These are phyloP conservation scores for Trichoderma arundinaceum DNA, from an alignment of 2,329 filamentous ascomycete genomes.

Conservation along the genomic window DNA sequence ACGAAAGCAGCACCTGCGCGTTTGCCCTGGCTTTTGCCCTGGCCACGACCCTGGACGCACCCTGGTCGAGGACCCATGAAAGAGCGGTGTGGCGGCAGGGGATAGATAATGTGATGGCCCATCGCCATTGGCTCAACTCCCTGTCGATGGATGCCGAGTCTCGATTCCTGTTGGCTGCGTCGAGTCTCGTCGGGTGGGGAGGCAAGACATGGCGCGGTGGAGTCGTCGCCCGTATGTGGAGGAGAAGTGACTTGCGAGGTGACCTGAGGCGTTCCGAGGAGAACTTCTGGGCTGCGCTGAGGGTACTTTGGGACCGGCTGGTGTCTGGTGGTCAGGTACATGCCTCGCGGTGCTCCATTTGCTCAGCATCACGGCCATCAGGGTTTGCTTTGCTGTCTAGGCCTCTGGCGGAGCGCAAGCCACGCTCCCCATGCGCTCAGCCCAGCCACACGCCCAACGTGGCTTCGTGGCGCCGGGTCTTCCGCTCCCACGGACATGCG, in stretches of 20 bases:
- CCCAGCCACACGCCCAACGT: slow-evolving; percentile 23
- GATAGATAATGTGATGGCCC: neutral
- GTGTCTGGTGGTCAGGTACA: slow-evolving; percentile 17
- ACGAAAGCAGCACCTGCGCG: neutral
- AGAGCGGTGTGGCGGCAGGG: slow-evolving; percentile 31
- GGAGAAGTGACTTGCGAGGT: slow-evolving; percentile 5
- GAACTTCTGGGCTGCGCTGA: neutral
- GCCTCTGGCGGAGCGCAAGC: neutral
- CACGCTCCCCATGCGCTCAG: neutral
- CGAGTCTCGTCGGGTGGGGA: slow-evolving; percentile 26
- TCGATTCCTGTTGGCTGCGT: slow-evolving; percentile 22
- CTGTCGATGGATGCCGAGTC: neutral
- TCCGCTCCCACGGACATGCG: slow-evolving; percentile 9
- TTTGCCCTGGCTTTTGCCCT: neutral
- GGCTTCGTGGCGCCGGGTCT: slow-evolving; percentile 25
- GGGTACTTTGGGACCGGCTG: slow-evolving; percentile 3
- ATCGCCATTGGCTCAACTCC: neutral
- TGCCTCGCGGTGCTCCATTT: neutral
- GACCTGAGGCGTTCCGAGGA: neutral
- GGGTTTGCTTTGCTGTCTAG: neutral
- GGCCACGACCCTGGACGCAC: neutral
- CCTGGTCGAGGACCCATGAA: slow-evolving; percentile 23
- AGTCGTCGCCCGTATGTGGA: slow-evolving; percentile 18
- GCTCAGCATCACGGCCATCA: neutral
- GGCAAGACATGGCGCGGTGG: slow-evolving; percentile 12